phyloP scores from a whole-genome alignment of 2,329 filamentous ascomycete genomes.

The Verticillium isaacii region DNA sequence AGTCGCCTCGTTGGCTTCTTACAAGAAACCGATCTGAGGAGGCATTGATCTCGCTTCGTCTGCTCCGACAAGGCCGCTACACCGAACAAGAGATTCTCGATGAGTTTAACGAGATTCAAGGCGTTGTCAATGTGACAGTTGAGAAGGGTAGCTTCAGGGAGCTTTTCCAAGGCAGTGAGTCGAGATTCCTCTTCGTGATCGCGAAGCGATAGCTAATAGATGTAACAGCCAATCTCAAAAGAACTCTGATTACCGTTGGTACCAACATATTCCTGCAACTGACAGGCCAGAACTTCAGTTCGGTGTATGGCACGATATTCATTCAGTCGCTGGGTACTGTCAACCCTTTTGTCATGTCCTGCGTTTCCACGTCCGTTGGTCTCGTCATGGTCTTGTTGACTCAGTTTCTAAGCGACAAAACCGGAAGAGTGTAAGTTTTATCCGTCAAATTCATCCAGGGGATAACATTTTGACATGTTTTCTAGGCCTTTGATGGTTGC shows the following conservation, averaged over 20 bases:
- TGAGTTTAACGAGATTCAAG: slow-evolving; percentile 4
- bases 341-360: slow-evolving; percentile 19
- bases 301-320: slow-evolving; percentile 17
- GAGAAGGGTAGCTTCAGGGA: background rate
- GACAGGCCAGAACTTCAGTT: slow-evolving; percentile 16
- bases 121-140: background rate
- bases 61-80: slow-evolving; percentile 3
- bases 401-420: slow-evolving; percentile 11
- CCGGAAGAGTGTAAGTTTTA: slow-evolving; percentile 8
- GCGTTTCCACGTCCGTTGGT: slow-evolving; percentile 12
- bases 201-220: background rate
- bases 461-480: background rate
- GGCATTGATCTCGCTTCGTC: slow-evolving; percentile 15
- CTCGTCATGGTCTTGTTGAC: slow-evolving; percentile 10
- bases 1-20: slow-evolving; percentile 20
- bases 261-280: slow-evolving; percentile 11
- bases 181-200: background rate
- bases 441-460: no score
- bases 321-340: slow-evolving; percentile 18
- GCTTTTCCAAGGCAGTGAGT: slow-evolving; percentile 9
- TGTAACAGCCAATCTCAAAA: slow-evolving; percentile 1
- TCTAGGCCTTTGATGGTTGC: slow-evolving; percentile 17
- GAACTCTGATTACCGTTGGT: slow-evolving; percentile 7
- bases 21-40: slow-evolving; percentile 14
- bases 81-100: slow-evolving; percentile 1